phyloP scores from a whole-genome alignment of 1,284 basidiomycete species.

The Naganishia sp. region DNA sequence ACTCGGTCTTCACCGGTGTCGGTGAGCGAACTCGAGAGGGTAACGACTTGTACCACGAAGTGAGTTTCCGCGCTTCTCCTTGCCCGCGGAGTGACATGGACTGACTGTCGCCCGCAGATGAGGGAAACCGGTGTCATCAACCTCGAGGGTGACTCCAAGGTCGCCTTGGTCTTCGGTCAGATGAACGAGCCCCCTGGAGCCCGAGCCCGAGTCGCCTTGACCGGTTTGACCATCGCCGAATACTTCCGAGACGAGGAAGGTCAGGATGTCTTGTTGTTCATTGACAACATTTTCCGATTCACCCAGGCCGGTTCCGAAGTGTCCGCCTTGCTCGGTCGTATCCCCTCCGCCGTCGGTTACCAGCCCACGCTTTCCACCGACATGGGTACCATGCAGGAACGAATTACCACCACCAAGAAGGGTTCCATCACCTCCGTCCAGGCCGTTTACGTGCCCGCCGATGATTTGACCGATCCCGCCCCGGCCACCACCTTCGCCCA shows the following conservation, averaged over 20 bases:
- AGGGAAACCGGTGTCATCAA: conserved; percentile 99
- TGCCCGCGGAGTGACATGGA: background rate
- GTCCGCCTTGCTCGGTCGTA: conserved; percentile 99
- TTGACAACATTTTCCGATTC: conserved; percentile 99
- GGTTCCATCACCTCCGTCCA: conserved; percentile 99
- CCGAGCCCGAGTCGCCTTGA: conserved; percentile 98
- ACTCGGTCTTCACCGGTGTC: conserved; percentile 85
- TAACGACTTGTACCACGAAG: conserved; percentile 98
- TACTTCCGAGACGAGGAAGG: conserved; percentile 99
- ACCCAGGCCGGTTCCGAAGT: conserved; percentile 99
- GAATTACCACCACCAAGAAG: conserved; percentile 99
- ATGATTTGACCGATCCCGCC: conserved; percentile 99
- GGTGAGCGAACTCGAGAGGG: conserved; percentile 99
- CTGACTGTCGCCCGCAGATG: conserved; percentile 61
- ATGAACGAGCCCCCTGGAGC: conserved; percentile 99
- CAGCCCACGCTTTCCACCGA: conserved; percentile 98
- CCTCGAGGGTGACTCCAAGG: conserved; percentile 97
- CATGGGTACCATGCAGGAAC: conserved; percentile 99
- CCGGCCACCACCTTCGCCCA: conserved; percentile 99
- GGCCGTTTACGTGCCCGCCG: conserved; percentile 98
- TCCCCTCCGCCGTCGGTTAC: conserved; percentile 99
- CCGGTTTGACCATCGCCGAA: conserved; percentile 97
- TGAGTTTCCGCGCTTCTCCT: conserved; percentile 11
- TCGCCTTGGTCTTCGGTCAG: conserved; percentile 99
- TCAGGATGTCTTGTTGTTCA: conserved; percentile 99